Evolutionary conservation across 2,329 filamentous ascomycete genomes (phyloP), one percentile per base, ranked within the genome.

Genomic region (Venturia asperata): DNA sequence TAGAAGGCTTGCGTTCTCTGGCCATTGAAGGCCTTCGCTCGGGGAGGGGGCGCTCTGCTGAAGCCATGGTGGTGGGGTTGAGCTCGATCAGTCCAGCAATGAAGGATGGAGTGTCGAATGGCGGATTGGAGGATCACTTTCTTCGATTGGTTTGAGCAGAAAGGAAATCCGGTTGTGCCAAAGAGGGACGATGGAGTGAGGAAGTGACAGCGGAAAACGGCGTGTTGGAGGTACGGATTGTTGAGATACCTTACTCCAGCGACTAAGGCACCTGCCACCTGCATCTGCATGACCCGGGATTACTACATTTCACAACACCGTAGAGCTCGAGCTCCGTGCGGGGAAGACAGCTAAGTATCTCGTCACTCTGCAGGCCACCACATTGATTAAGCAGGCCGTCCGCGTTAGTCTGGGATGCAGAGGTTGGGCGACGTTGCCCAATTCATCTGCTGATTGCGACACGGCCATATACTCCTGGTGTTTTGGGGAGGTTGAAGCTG

Each of bases 1-100:
- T 88, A 24, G 91, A 96, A 66, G 90, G 91, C 70, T 85, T 89
- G 70, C 92, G 88, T 82, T 96, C 87, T 69, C 91, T 84, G 49
- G 79, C 78, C n/a, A 76, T 67, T 15, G 75, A 73, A 49, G 70
- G 17, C 34, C 19, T 24, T 37, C 64, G 42, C 60, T 64, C 45
- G 17, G 47, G 47, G 17, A 42, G 45, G 7, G 63, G 60, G 19
- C 42, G 39, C 37, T 62, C 60, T n/a, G 60, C 43, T 67, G 68
- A 11, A 74, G 30, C 5, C 70, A 68, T n/a, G 52, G 19, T 58
- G 52, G 52, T 37, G 52, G 47, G 47, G 52, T 24, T n/a, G 24
- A 13, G 47, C 24, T 58, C 19, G 52, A n/a, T 58, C 30, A 58
- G 30, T n/a, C n/a, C 27, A 24, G 34, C 52, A 15, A 34, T 15